Evolutionary conservation across 306 rosid species (phyloP).

Genomic region (Trifolium subterraneum): DNA sequence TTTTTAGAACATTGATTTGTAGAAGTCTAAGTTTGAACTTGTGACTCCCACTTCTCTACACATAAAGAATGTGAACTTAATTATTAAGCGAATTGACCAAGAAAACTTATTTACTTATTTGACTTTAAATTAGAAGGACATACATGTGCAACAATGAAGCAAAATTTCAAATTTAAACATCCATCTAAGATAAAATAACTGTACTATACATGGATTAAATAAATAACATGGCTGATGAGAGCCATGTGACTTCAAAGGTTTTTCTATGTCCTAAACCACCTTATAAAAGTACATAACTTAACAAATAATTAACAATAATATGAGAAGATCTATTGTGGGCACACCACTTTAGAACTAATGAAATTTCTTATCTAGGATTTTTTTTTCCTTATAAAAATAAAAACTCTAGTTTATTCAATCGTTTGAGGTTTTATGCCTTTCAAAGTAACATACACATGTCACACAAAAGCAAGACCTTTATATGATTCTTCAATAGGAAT

Average conservation of each 20-base stretch:
- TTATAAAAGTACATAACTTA: conserved; percentile 37
- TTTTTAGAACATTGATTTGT: no score
- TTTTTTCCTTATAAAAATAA: conserved; percentile 2
- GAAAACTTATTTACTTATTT: not conserved
- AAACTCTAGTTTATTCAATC: conserved; percentile 4
- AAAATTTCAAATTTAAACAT: conserved; percentile 31
- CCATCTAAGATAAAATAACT: conserved; percentile 44
- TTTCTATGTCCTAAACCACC: conserved; percentile 40
- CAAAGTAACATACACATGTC: conserved; percentile 53
- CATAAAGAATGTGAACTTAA: no score
- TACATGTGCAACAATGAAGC: conserved; percentile 45
- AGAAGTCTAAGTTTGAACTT: no score
- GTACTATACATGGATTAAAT: conserved; percentile 42
- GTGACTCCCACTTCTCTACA: no score
- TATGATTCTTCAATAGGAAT: conserved; percentile 49
- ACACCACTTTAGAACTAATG: conserved; percentile 39
- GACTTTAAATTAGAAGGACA: conserved; percentile 40
- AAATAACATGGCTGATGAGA: conserved; percentile 51
- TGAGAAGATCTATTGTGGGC: conserved; percentile 39
- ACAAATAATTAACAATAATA: not conserved
- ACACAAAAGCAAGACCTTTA: conserved; percentile 38
- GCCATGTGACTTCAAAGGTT: conserved; percentile 57
- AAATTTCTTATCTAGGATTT: conserved; percentile 27
- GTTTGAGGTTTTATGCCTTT: conserved; percentile 50
- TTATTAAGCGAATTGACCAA: no score